A percentile compares a stretch with the other conserved stretches of the same genome.
phyloP scores from a whole-genome alignment of 768 basidiomycete species.

The Coprinellus aureogranulatus region DNA sequence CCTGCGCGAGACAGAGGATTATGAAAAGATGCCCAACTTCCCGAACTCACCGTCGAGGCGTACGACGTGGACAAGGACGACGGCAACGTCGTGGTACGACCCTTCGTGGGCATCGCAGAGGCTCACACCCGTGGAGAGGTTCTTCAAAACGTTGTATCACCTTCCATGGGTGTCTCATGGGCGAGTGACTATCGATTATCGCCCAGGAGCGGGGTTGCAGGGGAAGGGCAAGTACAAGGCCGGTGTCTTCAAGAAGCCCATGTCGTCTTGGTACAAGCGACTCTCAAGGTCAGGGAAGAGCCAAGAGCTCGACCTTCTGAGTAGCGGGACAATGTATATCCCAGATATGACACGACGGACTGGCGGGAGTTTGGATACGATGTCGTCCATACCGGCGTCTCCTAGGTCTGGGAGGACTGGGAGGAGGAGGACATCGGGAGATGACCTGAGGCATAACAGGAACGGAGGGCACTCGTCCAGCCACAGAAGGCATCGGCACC shows the following conservation, averaged over 20 bases:
- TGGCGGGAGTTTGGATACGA: constrained; percentile 20
- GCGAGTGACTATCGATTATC: constrained; percentile 45
- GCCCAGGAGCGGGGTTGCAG: constrained; percentile 30
- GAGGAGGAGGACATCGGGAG: constrained; percentile 2
- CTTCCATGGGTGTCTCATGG: constrained; percentile 48
- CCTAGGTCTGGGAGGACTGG: constrained; percentile 12
- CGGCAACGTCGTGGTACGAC: constrained; percentile 26
- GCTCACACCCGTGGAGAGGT: constrained; percentile 40
- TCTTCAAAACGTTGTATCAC: constrained; percentile 37
- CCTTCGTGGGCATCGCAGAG: constrained; percentile 34
- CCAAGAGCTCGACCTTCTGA: constrained; percentile 31
- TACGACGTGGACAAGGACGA: constrained; percentile 14
- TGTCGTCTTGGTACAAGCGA: constrained; percentile 34
- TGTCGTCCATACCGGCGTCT: constrained; percentile 14
- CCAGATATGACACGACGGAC: constrained; percentile 16
- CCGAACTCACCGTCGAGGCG: constrained; percentile 23
- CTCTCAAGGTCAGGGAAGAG: constrained; percentile 20
- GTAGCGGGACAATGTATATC: constrained; percentile 20
- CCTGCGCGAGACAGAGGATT: constrained; percentile 32
- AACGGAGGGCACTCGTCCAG: constrained; percentile 13
- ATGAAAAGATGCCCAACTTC: constrained; percentile 35
- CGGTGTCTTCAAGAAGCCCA: constrained; percentile 20
- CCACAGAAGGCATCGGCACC: constrained; percentile 14
- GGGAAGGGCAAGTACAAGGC: constrained; percentile 12
- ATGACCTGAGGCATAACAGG: constrained; percentile 13